These are phyloP conservation scores for Coelastrella sp. DNA, from an alignment of 139 green algal genomes.

Conservation along the genomic window DNA sequence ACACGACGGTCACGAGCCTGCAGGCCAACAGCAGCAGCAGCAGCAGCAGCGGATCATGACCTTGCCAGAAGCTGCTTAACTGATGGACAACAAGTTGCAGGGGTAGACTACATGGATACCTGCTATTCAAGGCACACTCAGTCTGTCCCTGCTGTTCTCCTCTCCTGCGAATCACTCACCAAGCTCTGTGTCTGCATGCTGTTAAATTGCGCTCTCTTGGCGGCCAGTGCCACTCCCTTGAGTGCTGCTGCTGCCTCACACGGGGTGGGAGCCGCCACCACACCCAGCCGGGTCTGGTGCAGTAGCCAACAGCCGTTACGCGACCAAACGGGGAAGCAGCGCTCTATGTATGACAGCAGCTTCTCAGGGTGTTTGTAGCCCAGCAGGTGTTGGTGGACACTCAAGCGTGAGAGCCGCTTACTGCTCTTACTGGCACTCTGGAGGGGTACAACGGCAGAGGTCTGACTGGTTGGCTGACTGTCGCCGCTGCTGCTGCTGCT, in stretches of 20 bases:
- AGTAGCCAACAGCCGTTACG: constrained; percentile 48
- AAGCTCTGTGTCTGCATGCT: constrained; percentile 20
- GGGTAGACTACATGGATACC: too few species aligned
- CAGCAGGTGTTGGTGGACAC: constrained; percentile 20
- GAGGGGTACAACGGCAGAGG: too few species aligned
- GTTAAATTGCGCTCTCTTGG: constrained; percentile 3
- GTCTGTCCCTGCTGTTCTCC: too few species aligned
- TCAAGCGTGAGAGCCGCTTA: background rate
- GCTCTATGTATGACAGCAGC: constrained; percentile 8
- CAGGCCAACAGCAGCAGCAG: background rate
- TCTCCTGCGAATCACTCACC: too few species aligned
- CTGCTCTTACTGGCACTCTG: too few species aligned
- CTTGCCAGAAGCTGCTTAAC: background rate
- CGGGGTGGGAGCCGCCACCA: constrained; percentile 42
- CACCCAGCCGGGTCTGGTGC: constrained; percentile 13
- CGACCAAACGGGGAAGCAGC: constrained; percentile 35
- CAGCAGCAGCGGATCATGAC: background rate
- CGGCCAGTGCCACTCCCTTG: constrained; percentile 40
- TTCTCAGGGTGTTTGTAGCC: constrained; percentile 3
- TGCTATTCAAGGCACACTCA: too few species aligned
- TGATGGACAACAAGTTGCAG: too few species aligned
- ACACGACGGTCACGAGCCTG: constrained; percentile 42
- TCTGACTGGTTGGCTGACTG: background rate
- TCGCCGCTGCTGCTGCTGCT: constrained; percentile 5
- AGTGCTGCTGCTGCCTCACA: constrained; percentile 28